These are phyloP conservation scores for Cornus controversa DNA, from an alignment of 148 eudicot species.

Conservation along the genomic window DNA sequence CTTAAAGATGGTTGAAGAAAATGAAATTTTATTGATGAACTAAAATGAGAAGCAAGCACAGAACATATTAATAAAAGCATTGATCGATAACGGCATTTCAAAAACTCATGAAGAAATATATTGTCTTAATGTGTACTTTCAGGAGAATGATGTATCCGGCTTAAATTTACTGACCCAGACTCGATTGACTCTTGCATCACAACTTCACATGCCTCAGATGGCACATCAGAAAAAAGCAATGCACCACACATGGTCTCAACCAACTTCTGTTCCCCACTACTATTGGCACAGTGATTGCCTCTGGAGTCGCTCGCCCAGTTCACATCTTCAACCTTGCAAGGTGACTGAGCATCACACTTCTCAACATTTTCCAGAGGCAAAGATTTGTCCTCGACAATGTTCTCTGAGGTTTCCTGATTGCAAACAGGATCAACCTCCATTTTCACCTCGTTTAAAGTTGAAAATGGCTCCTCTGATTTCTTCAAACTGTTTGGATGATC, in stretches of 20 bases:
- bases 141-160: slow-evolving; percentile 97
- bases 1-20: not conserved
- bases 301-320: slow-evolving; percentile 15
- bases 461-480: not conserved
- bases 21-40: slow-evolving; percentile 25
- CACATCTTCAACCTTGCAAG: slow-evolving; percentile 18
- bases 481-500: not conserved
- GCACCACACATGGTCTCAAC: slow-evolving; percentile 51
- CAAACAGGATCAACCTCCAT: not conserved
- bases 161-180: slow-evolving; percentile 78
- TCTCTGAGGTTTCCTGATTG: not conserved
- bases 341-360: slow-evolving; percentile 14
- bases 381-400: slow-evolving; percentile 8
- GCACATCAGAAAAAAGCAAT: slow-evolving; percentile 47
- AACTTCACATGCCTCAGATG: slow-evolving; percentile 65
- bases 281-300: slow-evolving; percentile 16
- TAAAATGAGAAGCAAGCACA: slow-evolving; percentile 17
- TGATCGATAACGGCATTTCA: slow-evolving; percentile 19
- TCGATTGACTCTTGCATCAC: slow-evolving; percentile 65
- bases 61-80: slow-evolving; percentile 5
- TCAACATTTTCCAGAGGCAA: slow-evolving; percentile 4
- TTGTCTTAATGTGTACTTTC: slow-evolving; percentile 87
- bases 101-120: slow-evolving; percentile 36
- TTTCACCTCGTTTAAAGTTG: not conserved
- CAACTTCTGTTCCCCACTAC: slow-evolving; percentile 28